Evolutionary conservation across 1,139 yeast genomes (phyloP).

Genomic region (Pichia cactophila): DNA sequence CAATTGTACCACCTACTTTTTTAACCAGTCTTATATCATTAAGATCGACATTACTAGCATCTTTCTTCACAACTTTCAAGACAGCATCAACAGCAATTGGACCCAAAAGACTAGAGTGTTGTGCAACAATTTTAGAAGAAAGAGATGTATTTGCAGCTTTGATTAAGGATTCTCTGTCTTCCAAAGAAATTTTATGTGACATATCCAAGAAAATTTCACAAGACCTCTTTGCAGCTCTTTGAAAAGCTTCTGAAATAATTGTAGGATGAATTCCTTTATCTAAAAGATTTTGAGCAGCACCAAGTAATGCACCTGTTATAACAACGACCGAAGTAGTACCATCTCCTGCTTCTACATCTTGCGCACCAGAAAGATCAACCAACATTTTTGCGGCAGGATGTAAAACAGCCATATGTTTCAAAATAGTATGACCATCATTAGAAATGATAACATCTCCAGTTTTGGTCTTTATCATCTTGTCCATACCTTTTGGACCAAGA

Average conservation of each 20-base stretch:
- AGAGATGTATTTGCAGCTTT: conserved; percentile 94
- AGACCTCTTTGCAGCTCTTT: conserved; percentile 85
- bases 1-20: conserved; percentile 96
- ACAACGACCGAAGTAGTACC: conserved; percentile 98
- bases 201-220: conserved; percentile 77
- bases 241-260: conserved; percentile 89
- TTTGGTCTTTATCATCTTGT: conserved; percentile 94
- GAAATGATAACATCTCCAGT: conserved; percentile 90
- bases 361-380: conserved; percentile 95
- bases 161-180: conserved; percentile 72
- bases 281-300: conserved; percentile 87
- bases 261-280: conserved; percentile 95
- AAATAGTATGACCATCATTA: conserved; percentile 95
- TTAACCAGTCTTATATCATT: conserved; percentile 83
- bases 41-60: conserved; percentile 67
- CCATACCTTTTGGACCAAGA: conserved; percentile 98
- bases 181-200: conserved; percentile 68
- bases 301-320: conserved; percentile 85
- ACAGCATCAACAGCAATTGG: conserved; percentile 96
- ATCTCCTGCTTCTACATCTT: conserved; percentile 97
- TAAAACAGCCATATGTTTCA: conserved; percentile 94
- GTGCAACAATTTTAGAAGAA: conserved; percentile 92
- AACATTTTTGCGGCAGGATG: conserved; percentile 99
- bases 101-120: conserved; percentile 74
- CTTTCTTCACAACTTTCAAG: conserved; percentile 45